A percentile compares a stretch with the other conserved stretches of the same genome.
These are phyloP conservation scores for Nitzschia putrida DNA, from an alignment of 108 stramenopile genomes.

Conservation along the genomic window DNA sequence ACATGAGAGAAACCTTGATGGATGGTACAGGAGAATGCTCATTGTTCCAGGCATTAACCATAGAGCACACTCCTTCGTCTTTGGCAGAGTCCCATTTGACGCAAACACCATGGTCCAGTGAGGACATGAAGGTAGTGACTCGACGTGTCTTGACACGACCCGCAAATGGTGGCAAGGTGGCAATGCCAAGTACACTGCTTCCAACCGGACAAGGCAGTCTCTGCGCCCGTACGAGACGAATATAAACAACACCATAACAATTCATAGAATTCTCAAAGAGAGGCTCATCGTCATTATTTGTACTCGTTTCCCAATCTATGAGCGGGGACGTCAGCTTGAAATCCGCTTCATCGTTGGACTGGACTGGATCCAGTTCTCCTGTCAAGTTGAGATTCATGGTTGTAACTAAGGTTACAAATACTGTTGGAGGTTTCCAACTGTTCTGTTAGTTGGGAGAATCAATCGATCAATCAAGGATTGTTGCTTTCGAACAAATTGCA, in stretches of 20 bases:
- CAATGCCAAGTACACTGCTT: constrained; percentile 49
- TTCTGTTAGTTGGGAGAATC: no score
- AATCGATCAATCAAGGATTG: no score
- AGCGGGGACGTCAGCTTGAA: constrained; percentile 20
- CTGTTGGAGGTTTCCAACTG: no score
- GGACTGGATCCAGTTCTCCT: constrained; percentile 12
- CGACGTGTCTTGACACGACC: constrained; percentile 62
- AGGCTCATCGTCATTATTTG: constrained; percentile 2
- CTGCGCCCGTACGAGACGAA: constrained; percentile 71
- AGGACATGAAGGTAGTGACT: constrained; percentile 27
- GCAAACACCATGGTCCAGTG: constrained; percentile 64
- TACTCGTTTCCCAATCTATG: constrained; percentile 2
- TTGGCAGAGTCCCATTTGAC: constrained; percentile 54
- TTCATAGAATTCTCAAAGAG: constrained; percentile 38
- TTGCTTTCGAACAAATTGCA: no score
- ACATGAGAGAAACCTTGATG: constrained; percentile 60
- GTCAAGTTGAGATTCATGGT: constrained; percentile 8
- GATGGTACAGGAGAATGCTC: constrained; percentile 75
- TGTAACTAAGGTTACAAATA: no score
- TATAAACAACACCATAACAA: constrained; percentile 74
- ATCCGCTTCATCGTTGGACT: neutral
- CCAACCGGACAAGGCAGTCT: constrained; percentile 68
- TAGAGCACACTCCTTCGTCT: constrained; percentile 49
- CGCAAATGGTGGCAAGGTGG: constrained; percentile 76
- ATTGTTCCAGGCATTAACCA: constrained; percentile 82